Conservation (phyloP, 495 filamentous ascomycete genomes). For the Aspergillus hancockii region DNA sequence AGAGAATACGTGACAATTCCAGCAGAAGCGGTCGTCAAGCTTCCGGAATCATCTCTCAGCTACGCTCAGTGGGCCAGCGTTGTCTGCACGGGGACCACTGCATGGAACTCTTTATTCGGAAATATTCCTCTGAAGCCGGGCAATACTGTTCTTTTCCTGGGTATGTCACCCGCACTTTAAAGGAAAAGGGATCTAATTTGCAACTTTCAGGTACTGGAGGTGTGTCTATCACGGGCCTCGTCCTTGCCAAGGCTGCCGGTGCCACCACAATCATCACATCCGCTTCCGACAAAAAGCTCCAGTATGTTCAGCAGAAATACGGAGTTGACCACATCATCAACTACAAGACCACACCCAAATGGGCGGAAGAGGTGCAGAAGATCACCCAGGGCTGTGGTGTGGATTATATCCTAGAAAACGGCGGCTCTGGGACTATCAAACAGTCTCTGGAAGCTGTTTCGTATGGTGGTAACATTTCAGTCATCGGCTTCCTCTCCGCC, state of each 20-base stretch:
- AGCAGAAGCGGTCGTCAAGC: slow-evolving; percentile 60
- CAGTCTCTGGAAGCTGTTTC: slow-evolving; percentile 21
- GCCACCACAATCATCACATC: slow-evolving; percentile 32
- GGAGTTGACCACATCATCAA: slow-evolving; percentile 28
- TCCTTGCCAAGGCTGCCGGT: slow-evolving; percentile 29
- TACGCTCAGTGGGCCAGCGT: slow-evolving; percentile 58
- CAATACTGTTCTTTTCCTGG: slow-evolving; percentile 66
- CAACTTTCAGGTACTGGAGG: slow-evolving; percentile 34
- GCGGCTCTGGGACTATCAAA: slow-evolving; percentile 19
- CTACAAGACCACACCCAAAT: slow-evolving; percentile 32
- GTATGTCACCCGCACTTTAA: slow-evolving; percentile 30
- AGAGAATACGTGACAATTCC: slow-evolving; percentile 62
- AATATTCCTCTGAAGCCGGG: slow-evolving; percentile 52
- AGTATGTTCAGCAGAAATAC: slow-evolving; percentile 20
- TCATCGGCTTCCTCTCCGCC: slow-evolving; percentile 21
- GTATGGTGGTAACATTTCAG: slow-evolving; percentile 17
- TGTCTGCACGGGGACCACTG: slow-evolving; percentile 58
- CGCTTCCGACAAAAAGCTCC: slow-evolving; percentile 29
- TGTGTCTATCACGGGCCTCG: slow-evolving; percentile 28
- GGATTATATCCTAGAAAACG: slow-evolving; percentile 19
- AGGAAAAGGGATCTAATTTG: no score
- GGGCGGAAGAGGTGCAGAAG: slow-evolving; percentile 28
- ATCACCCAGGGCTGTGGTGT: slow-evolving; percentile 32
- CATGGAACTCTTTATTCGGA: slow-evolving; percentile 75
- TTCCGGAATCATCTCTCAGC: slow-evolving; percentile 58